phyloP scores from a whole-genome alignment of 1,139 yeast genomes.

The Candida sp. region DNA sequence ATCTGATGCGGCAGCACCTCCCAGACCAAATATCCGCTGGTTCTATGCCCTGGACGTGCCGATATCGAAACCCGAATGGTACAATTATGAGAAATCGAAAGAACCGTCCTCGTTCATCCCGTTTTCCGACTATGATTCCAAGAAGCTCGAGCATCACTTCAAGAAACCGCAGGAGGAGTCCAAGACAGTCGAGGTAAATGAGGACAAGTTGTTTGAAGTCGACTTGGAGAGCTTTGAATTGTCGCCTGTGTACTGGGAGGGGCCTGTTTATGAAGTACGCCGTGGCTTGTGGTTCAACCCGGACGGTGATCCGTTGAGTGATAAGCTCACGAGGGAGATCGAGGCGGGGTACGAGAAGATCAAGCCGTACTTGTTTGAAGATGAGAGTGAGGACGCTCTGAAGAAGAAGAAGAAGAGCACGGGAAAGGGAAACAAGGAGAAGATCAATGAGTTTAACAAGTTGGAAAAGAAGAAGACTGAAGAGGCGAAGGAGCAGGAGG shows the following conservation, averaged over 20 bases:
- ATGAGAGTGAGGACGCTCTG: slow-evolving; percentile 12
- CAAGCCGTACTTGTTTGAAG: slow-evolving; percentile 33
- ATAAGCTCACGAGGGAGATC: slow-evolving; percentile 54
- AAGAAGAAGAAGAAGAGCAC: slow-evolving; percentile 9
- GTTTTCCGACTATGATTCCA: slow-evolving; percentile 68
- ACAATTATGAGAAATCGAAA: slow-evolving; percentile 47
- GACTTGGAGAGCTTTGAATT: slow-evolving; percentile 58
- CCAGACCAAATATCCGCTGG: slow-evolving; percentile 51
- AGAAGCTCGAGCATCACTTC: slow-evolving; percentile 50
- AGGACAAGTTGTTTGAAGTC: slow-evolving; percentile 80
- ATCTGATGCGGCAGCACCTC: not conserved
- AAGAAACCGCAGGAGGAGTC: slow-evolving; percentile 17
- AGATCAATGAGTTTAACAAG: slow-evolving; percentile 25
- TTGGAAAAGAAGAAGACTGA: slow-evolving; percentile 9
- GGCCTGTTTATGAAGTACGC: slow-evolving; percentile 83
- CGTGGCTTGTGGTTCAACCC: slow-evolving; percentile 85
- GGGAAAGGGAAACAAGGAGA: slow-evolving; percentile 18
- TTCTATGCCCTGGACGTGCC: slow-evolving; percentile 87
- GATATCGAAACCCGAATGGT: slow-evolving; percentile 64
- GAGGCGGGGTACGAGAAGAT: slow-evolving; percentile 55
- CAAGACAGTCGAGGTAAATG: slow-evolving; percentile 63
- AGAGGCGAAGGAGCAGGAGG: slow-evolving; percentile 4
- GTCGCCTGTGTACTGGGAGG: slow-evolving; percentile 86
- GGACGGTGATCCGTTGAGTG: slow-evolving; percentile 63
- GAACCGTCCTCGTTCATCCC: slow-evolving; percentile 70